A percentile compares a stretch with the other conserved stretches of the same genome.
These are phyloP conservation scores for Aspergillus pseudotamarii DNA, from an alignment of 2,329 filamentous ascomycete species.

Conservation along the genomic window DNA sequence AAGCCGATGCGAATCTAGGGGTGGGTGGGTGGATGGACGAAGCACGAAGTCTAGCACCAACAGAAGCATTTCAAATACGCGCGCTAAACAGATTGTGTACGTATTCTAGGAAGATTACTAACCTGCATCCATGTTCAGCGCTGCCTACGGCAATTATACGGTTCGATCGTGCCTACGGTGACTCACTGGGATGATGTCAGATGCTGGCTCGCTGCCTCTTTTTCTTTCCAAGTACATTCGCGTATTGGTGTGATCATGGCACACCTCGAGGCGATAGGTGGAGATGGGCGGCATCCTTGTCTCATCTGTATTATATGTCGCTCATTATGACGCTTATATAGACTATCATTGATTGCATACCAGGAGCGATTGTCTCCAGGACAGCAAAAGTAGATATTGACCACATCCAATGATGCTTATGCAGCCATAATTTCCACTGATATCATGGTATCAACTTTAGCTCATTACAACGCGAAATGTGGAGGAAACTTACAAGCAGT, in stretches of 20 bases:
- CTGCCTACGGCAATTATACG: background rate
- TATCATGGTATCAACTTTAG: background rate
- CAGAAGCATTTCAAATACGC: background rate
- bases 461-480: background rate
- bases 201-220: background rate
- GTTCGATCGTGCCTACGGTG: background rate
- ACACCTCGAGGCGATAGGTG: background rate
- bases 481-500: background rate
- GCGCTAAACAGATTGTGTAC: background rate
- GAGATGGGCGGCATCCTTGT: background rate
- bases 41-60: background rate
- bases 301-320: background rate
- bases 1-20: constrained; percentile 1
- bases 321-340: background rate
- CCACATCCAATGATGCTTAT: background rate
- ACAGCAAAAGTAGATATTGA: background rate
- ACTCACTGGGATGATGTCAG: background rate
- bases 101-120: background rate
- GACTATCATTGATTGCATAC: background rate
- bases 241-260: background rate
- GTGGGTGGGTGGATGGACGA: background rate
- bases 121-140: background rate
- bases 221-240: background rate
- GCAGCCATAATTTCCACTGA: background rate
- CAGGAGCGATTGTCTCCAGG: background rate